These are phyloP conservation scores for Penicillium decumbens DNA, from an alignment of 2,329 filamentous ascomycete genomes.

Conservation along the genomic window DNA sequence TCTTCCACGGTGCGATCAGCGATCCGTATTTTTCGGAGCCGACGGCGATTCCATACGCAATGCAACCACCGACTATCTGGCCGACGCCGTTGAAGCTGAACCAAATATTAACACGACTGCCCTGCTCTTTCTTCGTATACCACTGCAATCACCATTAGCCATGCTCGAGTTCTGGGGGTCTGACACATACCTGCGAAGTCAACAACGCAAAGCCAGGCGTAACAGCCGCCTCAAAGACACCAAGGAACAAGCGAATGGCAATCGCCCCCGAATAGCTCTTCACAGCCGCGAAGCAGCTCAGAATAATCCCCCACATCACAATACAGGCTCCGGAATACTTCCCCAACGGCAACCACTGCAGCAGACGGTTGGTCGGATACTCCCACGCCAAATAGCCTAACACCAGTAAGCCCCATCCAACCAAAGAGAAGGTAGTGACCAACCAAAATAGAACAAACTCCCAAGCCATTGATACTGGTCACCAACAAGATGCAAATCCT, in stretches of 20 bases:
- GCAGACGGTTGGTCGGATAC: constrained; percentile 61
- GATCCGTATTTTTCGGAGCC: constrained; percentile 54
- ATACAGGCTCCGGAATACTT: constrained; percentile 64
- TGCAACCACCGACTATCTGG: constrained; percentile 58
- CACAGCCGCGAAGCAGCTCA: constrained; percentile 60
- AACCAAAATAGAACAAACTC: constrained; percentile 50
- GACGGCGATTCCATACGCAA: constrained; percentile 61
- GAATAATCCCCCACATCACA: constrained; percentile 58
- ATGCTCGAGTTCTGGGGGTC: too few species aligned
- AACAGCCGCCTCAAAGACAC: constrained; percentile 64
- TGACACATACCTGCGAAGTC: constrained; percentile 51
- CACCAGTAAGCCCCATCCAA: background rate
- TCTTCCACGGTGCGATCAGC: constrained; percentile 61
- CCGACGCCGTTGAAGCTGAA: constrained; percentile 64
- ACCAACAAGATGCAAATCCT: constrained; percentile 42
- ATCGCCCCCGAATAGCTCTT: constrained; percentile 58
- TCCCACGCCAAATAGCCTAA: constrained; percentile 54
- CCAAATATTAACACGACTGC: constrained; percentile 60
- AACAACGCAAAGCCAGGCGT: constrained; percentile 65
- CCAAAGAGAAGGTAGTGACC: constrained; percentile 5
- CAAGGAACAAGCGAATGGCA: constrained; percentile 63
- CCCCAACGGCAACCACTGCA: constrained; percentile 60
- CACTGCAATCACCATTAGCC: constrained; percentile 44
- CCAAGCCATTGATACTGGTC: constrained; percentile 52
- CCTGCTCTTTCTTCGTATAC: constrained; percentile 68